These are phyloP conservation scores for Phalaenopsis aphrodite DNA, from an alignment of 106 monocot species.

Conservation along the genomic window DNA sequence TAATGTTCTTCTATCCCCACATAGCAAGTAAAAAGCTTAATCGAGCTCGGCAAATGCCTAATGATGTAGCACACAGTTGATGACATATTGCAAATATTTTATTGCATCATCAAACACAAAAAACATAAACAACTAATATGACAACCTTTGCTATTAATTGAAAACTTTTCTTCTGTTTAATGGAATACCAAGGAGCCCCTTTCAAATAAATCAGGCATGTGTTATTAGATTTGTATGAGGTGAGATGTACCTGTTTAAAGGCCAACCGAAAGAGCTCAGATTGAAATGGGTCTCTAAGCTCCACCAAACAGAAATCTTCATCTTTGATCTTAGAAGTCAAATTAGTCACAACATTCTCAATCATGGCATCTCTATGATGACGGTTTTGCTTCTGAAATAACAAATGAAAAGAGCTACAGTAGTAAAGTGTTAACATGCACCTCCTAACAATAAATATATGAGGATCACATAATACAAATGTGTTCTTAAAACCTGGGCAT, in stretches of 20 bases:
- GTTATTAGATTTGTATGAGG: not conserved
- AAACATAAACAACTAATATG: not conserved
- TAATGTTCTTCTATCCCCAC: too few species aligned
- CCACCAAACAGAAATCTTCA: conserved; percentile 39
- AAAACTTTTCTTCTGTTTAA: not conserved
- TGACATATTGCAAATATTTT: too few species aligned
- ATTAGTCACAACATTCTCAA: conserved; percentile 33
- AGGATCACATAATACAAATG: not conserved
- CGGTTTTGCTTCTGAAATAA: conserved; percentile 64
- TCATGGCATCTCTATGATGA: conserved; percentile 45
- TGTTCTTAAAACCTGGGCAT: conserved; percentile 56
- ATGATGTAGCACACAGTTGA: too few species aligned
- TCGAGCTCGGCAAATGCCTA: too few species aligned
- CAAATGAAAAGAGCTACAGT: not conserved
- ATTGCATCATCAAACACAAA: too few species aligned
- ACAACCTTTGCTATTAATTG: not conserved
- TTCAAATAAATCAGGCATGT: not conserved
- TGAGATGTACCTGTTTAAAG: conserved; percentile 53
- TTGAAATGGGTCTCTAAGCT: conserved; percentile 55
- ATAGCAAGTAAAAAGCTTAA: too few species aligned
- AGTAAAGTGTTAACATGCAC: not conserved
- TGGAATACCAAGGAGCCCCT: not conserved
- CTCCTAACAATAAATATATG: not conserved
- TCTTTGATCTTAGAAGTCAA: conserved; percentile 31
- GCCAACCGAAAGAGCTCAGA: conserved; percentile 67